These are phyloP conservation scores for Naganishia cerealis DNA, from an alignment of 1,284 basidiomycete species.

Conservation along the genomic window DNA sequence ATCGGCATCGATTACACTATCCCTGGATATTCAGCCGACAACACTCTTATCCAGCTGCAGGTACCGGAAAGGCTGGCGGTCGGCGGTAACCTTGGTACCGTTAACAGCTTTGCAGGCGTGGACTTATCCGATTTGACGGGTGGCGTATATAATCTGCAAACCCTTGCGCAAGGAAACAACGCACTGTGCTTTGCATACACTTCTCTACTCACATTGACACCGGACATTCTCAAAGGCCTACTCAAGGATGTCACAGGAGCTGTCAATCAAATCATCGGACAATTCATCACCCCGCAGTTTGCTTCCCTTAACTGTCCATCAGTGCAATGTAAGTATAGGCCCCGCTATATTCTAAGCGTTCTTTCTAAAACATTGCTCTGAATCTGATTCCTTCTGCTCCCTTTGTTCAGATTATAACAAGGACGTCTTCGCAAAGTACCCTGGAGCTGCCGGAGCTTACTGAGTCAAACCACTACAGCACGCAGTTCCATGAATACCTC, in stretches of 20 bases:
- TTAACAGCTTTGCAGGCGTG: conserved; percentile 36
- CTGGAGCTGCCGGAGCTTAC: conserved; percentile 15
- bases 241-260: conserved; percentile 20
- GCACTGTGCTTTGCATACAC: conserved; percentile 35
- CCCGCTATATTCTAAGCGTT: neutral
- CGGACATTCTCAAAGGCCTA: conserved; percentile 21
- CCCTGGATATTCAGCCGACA: conserved; percentile 25
- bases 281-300: conserved; percentile 17
- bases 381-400: neutral
- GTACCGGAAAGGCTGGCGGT: conserved; percentile 34
- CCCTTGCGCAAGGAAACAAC: conserved; percentile 36
- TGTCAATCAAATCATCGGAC: conserved; percentile 17
- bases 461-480: neutral
- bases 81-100: conserved; percentile 36
- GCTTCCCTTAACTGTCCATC: conserved; percentile 28
- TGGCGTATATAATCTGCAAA: conserved; percentile 35
- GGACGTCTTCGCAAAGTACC: conserved; percentile 16
- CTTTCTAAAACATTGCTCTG: neutral
- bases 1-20: conserved; percentile 35
- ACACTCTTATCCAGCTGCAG: conserved; percentile 12
- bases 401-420: conserved; percentile 26
- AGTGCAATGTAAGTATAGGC: conserved; percentile 14
- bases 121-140: conserved; percentile 37
- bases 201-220: conserved; percentile 18
- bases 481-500: neutral